Conservation (phyloP, 768 basidiomycete species). For the Heimioporus sp. region DNA sequence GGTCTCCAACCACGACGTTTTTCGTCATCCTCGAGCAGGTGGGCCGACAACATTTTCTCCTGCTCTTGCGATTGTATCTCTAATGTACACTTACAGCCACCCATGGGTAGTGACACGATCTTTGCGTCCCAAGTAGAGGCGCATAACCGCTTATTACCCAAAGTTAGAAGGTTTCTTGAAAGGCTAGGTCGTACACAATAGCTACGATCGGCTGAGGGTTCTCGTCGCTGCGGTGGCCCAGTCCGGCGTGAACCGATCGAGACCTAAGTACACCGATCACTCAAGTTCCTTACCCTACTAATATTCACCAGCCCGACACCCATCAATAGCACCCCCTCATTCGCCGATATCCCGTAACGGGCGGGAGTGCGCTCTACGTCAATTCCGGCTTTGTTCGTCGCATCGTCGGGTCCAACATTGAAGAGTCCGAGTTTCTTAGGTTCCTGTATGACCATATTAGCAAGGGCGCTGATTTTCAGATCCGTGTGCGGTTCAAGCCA, state of each 20-base stretch:
- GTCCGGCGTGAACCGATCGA: constrained; percentile 71
- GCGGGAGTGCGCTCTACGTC: constrained; percentile 81
- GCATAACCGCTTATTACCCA: constrained; percentile 57
- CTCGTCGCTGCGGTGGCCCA: constrained; percentile 63
- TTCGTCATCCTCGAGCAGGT: constrained; percentile 55
- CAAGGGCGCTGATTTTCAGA: constrained; percentile 69
- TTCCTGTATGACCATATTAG: constrained; percentile 73
- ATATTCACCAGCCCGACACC: too few relatives aligned
- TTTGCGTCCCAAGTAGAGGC: constrained; percentile 59
- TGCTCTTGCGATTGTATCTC: too few relatives aligned
- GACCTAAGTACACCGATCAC: constrained; percentile 33
- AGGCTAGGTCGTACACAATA: constrained; percentile 75
- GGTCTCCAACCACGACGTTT: constrained; percentile 53
- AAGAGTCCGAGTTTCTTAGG: constrained; percentile 68
- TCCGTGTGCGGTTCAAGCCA: constrained; percentile 73
- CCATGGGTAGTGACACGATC: constrained; percentile 51
- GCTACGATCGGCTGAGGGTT: constrained; percentile 70
- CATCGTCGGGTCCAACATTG: constrained; percentile 76
- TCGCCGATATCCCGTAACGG: constrained; percentile 83
- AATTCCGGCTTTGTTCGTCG: constrained; percentile 82
- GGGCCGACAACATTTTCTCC: not conserved
- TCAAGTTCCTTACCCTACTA: too few relatives aligned
- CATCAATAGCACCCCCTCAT: constrained; percentile 64
- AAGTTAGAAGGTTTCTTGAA: constrained; percentile 74
- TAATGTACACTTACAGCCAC: constrained; percentile 3